phyloP scores from a whole-genome alignment of 805 yeast genomes.

The Candida insectalens region DNA sequence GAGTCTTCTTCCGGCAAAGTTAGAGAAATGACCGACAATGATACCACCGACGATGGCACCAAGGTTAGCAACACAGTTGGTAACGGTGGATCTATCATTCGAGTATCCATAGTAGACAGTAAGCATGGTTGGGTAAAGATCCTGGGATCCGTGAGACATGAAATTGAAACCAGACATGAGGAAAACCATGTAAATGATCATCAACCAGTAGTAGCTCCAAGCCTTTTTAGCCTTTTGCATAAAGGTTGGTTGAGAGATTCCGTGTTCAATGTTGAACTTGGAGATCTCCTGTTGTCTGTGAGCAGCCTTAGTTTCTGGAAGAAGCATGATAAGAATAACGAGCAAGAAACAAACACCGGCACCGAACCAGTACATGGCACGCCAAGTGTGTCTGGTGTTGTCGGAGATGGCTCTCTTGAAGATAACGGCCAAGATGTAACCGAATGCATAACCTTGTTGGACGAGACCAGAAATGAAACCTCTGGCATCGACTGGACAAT shows the following conservation, averaged over 20 bases:
- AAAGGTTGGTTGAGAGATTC: slow-evolving; percentile 24
- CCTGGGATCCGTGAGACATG: slow-evolving; percentile 56
- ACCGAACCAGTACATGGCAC: slow-evolving; percentile 59
- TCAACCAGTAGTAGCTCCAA: slow-evolving; percentile 44
- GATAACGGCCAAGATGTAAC: slow-evolving; percentile 54
- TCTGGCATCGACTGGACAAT: slow-evolving; percentile 41
- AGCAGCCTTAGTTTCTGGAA: slow-evolving; percentile 49
- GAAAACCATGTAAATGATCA: slow-evolving; percentile 44
- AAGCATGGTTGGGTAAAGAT: slow-evolving; percentile 48
- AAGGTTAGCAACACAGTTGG: slow-evolving; percentile 46
- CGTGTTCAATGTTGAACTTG: slow-evolving; percentile 21
- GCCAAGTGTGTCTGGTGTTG: slow-evolving; percentile 45
- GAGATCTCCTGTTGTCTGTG: slow-evolving; percentile 29
- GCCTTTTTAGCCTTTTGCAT: slow-evolving; percentile 26
- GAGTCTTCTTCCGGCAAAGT: slow-evolving; percentile 46
- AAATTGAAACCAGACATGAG: slow-evolving; percentile 58
- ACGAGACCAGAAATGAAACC: slow-evolving; percentile 58
- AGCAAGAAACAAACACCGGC: slow-evolving; percentile 45
- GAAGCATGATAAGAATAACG: slow-evolving; percentile 29
- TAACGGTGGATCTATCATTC: slow-evolving; percentile 38
- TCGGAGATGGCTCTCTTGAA: slow-evolving; percentile 56
- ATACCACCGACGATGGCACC: slow-evolving; percentile 54
- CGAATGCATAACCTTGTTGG: slow-evolving; percentile 76
- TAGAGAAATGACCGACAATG: slow-evolving; percentile 43
- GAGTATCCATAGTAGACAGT: slow-evolving; percentile 35